Conservation (phyloP, 2,329 filamentous ascomycete species). For the Aspergillus carbonarius region DNA sequence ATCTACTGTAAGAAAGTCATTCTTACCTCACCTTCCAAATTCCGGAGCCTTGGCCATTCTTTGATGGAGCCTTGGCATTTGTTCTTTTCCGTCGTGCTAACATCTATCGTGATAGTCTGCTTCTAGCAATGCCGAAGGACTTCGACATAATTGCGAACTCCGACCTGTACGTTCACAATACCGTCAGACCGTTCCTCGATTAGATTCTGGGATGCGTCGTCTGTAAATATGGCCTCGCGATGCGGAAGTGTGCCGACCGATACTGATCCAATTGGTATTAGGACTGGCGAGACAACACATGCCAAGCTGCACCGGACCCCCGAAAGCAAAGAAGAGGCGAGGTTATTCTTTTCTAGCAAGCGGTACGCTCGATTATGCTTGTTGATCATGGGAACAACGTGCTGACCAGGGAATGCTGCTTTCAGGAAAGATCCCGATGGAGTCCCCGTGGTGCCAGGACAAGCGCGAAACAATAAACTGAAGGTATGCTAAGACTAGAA, state of each 20-base stretch:
- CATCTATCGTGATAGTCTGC: slow-evolving; percentile 2
- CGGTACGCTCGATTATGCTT: slow-evolving; percentile 14
- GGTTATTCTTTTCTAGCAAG: slow-evolving; percentile 20
- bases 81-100: background rate
- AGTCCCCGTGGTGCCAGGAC: slow-evolving; percentile 31
- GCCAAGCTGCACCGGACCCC: slow-evolving; percentile 11
- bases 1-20: slow-evolving; percentile 2
- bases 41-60: background rate
- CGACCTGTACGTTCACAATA: slow-evolving; percentile 21
- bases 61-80: background rate
- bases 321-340: slow-evolving; percentile 20
- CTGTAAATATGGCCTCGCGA: slow-evolving; percentile 21
- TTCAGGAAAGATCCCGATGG: slow-evolving; percentile 17
- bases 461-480: slow-evolving; percentile 21
- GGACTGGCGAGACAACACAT: slow-evolving; percentile 16
- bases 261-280: slow-evolving; percentile 17
- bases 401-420: background rate
- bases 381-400: background rate
- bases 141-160: slow-evolving; percentile 7
- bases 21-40: background rate
- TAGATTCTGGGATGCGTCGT: slow-evolving; percentile 23
- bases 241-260: background rate
- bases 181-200: slow-evolving; percentile 18
- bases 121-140: slow-evolving; percentile 21
- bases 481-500: background rate